Percentiles rank a stretch among this genome's conserved stretches.
Conservation (phyloP, 176 grass and related monocot genomes). For the Leersia perrieri region DNA sequence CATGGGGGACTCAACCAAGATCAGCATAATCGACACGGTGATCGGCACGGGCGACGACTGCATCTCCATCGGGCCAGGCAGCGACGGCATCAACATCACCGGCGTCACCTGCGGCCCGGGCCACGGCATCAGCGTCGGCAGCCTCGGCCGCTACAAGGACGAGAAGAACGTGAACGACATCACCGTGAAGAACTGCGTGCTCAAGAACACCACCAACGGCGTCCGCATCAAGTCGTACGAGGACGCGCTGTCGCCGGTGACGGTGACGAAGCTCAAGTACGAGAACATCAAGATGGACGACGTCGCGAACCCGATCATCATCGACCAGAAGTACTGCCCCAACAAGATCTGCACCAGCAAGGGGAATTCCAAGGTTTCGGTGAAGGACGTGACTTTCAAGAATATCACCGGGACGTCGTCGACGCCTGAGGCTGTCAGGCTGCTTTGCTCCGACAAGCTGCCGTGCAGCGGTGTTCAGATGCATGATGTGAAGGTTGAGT, state of each 20-base stretch:
- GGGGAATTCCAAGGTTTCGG: slow-evolving; percentile 28
- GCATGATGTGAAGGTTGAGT: slow-evolving; percentile 21
- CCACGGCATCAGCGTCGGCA: slow-evolving; percentile 56
- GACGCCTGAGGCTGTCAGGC: slow-evolving; percentile 13
- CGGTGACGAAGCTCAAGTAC: slow-evolving; percentile 11
- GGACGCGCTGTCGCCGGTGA: neutral
- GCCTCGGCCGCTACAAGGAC: slow-evolving; percentile 31
- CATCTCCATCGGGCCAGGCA: slow-evolving; percentile 35
- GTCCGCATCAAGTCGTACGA: slow-evolving; percentile 47
- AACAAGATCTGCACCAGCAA: neutral
- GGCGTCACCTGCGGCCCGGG: slow-evolving; percentile 40
- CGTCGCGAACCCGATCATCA: slow-evolving; percentile 47
- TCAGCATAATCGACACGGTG: slow-evolving; percentile 19
- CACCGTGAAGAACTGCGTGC: slow-evolving; percentile 27
- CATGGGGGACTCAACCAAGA: slow-evolving; percentile 23
- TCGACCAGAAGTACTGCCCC: slow-evolving; percentile 51
- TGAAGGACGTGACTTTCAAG: slow-evolving; percentile 22
- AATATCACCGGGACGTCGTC: slow-evolving; percentile 38
- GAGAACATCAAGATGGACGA: slow-evolving; percentile 40
- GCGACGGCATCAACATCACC: slow-evolving; percentile 16
- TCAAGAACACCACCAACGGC: slow-evolving; percentile 35
- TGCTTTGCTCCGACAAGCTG: slow-evolving; percentile 29
- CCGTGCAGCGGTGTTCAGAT: slow-evolving; percentile 35
- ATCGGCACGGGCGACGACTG: slow-evolving; percentile 50
- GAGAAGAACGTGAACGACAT: slow-evolving; percentile 40